Conservation (phyloP, 2,329 filamentous ascomycete species). For the Alternaria brassicicola region DNA sequence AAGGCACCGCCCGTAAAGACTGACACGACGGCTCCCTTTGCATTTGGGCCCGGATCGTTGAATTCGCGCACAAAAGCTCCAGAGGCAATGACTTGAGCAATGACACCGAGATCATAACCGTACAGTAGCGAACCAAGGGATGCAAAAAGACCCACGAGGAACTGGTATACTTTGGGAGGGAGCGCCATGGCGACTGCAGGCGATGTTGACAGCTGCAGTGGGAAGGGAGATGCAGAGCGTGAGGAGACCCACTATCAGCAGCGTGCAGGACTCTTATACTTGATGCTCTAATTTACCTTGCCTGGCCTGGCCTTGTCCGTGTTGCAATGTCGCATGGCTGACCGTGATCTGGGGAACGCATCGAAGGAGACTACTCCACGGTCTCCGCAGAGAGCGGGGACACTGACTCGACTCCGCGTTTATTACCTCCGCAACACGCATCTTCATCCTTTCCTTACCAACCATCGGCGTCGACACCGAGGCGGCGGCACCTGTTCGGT, state of each 20-base stretch:
- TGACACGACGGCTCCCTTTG: slow-evolving; percentile 73
- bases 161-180: slow-evolving; percentile 65
- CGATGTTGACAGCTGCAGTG: slow-evolving; percentile 11
- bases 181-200: slow-evolving; percentile 55
- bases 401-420: slow-evolving; percentile 18
- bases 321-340: slow-evolving; percentile 9
- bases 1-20: slow-evolving; percentile 80
- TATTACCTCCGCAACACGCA: slow-evolving; percentile 19
- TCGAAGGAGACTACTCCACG: slow-evolving; percentile 21
- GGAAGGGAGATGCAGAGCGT: slow-evolving; percentile 10
- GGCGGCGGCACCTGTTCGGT: slow-evolving; percentile 18
- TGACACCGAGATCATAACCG: slow-evolving; percentile 66
- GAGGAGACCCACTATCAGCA: slow-evolving; percentile 12
- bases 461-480: slow-evolving; percentile 15
- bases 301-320: background rate
- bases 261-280: slow-evolving; percentile 28
- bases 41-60: slow-evolving; percentile 44
- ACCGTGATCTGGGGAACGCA: slow-evolving; percentile 15
- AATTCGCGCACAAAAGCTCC: slow-evolving; percentile 52
- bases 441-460: slow-evolving; percentile 8
- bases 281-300: background rate
- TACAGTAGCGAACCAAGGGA: slow-evolving; percentile 64
- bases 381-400: slow-evolving; percentile 26
- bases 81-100: slow-evolving; percentile 61
- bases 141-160: slow-evolving; percentile 64